Percentiles rank a stretch among this genome's conserved stretches.
Evolutionary conservation across 2,329 filamentous ascomycete genomes (phyloP).

Genomic region (Cytospora piceae): DNA sequence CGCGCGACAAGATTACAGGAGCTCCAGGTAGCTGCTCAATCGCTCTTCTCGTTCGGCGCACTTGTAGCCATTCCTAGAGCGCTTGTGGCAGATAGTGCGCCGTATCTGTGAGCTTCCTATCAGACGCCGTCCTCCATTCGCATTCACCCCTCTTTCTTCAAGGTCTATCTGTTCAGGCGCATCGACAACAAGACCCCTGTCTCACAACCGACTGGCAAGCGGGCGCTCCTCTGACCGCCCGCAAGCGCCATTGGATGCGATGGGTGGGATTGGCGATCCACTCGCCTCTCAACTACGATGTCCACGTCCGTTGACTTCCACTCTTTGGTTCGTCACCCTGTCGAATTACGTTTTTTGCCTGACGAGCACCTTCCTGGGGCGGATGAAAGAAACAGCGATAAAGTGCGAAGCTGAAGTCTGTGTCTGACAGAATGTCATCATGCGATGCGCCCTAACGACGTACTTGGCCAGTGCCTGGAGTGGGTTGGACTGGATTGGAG

Average conservation of each 20-base stretch:
- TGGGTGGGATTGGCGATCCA: conserved; percentile 22
- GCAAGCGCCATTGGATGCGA: conserved; percentile 32
- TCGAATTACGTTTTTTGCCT: conserved; percentile 17
- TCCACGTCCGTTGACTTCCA: conserved; percentile 21
- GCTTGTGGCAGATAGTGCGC: conserved; percentile 8
- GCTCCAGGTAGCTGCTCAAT: conserved; percentile 14
- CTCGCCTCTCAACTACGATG: conserved; percentile 18
- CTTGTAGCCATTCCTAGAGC: conserved; percentile 10
- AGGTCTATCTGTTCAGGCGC: conserved; percentile 21
- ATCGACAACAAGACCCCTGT: conserved; percentile 31
- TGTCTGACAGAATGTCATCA: conserved; percentile 2
- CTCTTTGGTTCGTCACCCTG: conserved; percentile 16
- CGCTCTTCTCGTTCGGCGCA: background rate
- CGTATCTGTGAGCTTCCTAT: conserved; percentile 14
- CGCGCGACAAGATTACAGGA: conserved; percentile 20
- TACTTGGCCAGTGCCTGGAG: background rate
- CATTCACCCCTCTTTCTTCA: conserved; percentile 10
- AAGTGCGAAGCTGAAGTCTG: conserved; percentile 3
- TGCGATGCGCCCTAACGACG: background rate
- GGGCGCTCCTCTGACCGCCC: conserved; percentile 22
- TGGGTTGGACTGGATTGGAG: conserved; percentile 2
- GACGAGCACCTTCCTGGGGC: conserved; percentile 11
- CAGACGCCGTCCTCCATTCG: conserved; percentile 8
- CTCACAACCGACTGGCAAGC: conserved; percentile 29
- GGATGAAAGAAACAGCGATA: conserved; percentile 1